Conservation (phyloP, 1,284 basidiomycete genomes). For the Cerrena zonata region DNA sequence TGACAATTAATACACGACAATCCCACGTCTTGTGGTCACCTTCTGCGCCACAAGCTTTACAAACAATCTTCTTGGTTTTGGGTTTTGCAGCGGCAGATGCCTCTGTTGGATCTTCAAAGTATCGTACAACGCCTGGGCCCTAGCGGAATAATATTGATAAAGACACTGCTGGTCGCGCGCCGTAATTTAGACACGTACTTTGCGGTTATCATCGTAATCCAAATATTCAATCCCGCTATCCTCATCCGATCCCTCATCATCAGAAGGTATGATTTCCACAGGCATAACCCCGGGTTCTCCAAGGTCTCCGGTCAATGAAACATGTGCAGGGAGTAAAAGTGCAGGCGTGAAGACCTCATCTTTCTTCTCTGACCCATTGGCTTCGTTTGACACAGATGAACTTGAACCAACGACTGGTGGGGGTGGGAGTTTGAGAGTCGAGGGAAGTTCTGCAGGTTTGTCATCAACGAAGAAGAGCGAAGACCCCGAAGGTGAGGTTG, state of each 20-base stretch:
- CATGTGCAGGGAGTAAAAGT: slow-evolving; percentile 60
- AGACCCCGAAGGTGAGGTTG: too few species aligned
- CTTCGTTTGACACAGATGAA: background rate
- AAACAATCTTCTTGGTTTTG: slow-evolving; percentile 45
- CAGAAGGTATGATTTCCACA: slow-evolving; percentile 40
- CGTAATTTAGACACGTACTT: slow-evolving; percentile 37
- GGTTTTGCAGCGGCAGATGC: slow-evolving; percentile 33
- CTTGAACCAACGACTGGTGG: background rate
- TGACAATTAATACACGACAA: slow-evolving; percentile 64
- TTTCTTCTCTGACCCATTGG: background rate
- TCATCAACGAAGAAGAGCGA: slow-evolving; percentile 51
- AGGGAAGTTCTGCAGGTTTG: slow-evolving; percentile 31
- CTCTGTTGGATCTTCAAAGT: slow-evolving; percentile 44
- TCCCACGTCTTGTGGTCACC: slow-evolving; percentile 59
- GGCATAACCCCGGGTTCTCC: slow-evolving; percentile 30
- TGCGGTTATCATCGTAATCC: slow-evolving; percentile 57
- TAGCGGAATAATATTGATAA: slow-evolving; percentile 10
- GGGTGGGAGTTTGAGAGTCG: slow-evolving; percentile 23
- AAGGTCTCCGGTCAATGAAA: slow-evolving; percentile 42
- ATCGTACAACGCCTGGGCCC: slow-evolving; percentile 46
- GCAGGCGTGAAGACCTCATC: slow-evolving; percentile 15
- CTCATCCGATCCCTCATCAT: slow-evolving; percentile 35
- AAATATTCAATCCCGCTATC: slow-evolving; percentile 69
- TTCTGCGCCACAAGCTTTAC: slow-evolving; percentile 69
- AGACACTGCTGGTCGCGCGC: background rate